Base-by-base conservation (phyloP, 2,329 filamentous ascomycete species). In the Neobulgaria alba region DNA sequence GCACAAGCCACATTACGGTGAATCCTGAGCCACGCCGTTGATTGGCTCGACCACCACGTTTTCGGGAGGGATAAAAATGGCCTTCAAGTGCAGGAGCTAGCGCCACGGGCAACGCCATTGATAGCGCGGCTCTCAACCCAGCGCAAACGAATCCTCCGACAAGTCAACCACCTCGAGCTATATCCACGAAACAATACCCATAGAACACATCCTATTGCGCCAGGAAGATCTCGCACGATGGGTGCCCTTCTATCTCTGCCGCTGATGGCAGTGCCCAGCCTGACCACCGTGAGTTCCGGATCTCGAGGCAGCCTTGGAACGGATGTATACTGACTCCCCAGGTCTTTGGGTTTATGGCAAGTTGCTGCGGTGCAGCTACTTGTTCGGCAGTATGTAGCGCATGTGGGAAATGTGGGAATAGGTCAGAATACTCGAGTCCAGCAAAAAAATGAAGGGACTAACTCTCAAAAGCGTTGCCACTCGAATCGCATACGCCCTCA, bases 371-470 rank as follows among this genome's bases (percentile, higher is more conserved):
- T 60, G 92, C 92, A 19, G 89, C 92, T 33, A 95, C 92, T 38
- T 96, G 90, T 67, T 94, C 88, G 54, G 90, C 92, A 62, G 82
- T 96, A 36, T 96, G 89, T 68, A 92, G 85, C 61, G 85, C 88
- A 10, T 98, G 90, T 61, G 90, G 92, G 38, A 96, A 95, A 63
- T 96, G 90, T 65, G 86, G 89, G 55, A 96, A 95, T 71, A 94
- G 86, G 85, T 88, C 65, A 48, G 61, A 50, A 33, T 10, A 16
- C 36, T 18, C 30, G 3, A 12, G 26, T 19, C n/a, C 41, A 32
- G 33, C 20, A 38, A 31, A 29, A 15, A 10, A 33, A 14, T 32
- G 32, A 43, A 19, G 3, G 10, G 3, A 41, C 29, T 47, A 50
- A 44, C 51, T 30, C 14, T 23, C 32, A 10, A 23, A 53, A 93